Evolutionary conservation across 202 grass and related monocot genomes (phyloP), one percentile per base, ranked within the genome.

Genomic region (Schoenoplectus tabernaemontani): DNA sequence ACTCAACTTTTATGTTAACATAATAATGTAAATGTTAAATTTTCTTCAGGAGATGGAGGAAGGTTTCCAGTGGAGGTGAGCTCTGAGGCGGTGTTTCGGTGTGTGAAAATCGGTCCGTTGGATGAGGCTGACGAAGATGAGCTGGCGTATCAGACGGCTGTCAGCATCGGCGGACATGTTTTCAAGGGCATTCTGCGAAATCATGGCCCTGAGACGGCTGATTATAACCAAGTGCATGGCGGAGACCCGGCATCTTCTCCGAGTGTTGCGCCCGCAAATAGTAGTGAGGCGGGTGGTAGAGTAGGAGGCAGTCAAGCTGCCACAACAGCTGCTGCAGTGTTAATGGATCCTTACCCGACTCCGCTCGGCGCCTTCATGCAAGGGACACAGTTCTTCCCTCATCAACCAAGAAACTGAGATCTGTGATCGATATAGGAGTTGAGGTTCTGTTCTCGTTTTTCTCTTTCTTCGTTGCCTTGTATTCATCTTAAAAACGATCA

Each of bases 351-450:
- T 56, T 97, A 97, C 88, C 88, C 93, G 78, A 97, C 93, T 71
- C 93, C 93, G 16, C 86, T 97, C 54, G 88, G 89, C 7, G 91
- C 91, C 46, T 97, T 97, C 89, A 88, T 92, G 59, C 89, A 91
- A 84, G 91, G 91, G 69, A 88, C 93, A 26, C 93, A 90, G 84
- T 97, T 93, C 91, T 97, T 93, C 86, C 91, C 94, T 80, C 91
- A 91, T 85, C 92, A 93, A 76, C 87, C 87, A 56, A 93, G 89
- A 88, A 86, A 91, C 64, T 93, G 87, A 86, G 48, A 75, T 80
- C 44, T 26, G 17, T 12, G 13, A 15, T 51, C 48, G 11, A 19
- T 26, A 37, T 60, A 56, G 47, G 28, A 54, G 46, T 11, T 47
- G 70, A 75, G 70, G 70, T 60, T 61, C 65, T 69, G 15, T 47